These are phyloP conservation scores for Alliaria petiolata DNA, from an alignment of 345 rosid genomes.

Conservation along the genomic window DNA sequence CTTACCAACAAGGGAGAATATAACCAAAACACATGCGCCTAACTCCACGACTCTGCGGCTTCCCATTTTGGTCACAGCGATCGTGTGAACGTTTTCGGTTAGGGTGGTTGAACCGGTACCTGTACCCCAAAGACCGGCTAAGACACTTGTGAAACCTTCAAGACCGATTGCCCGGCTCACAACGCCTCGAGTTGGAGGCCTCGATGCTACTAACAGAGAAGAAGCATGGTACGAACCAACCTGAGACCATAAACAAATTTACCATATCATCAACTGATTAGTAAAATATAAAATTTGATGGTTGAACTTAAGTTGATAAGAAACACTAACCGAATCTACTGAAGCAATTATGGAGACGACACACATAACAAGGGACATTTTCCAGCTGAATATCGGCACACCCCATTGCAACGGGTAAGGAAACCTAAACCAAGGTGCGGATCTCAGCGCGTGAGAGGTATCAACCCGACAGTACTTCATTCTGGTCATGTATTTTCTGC, in stretches of 20 bases:
- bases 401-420: slow-evolving; percentile 99
- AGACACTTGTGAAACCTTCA: slow-evolving; percentile 81
- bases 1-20: slow-evolving; percentile 87
- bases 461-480: slow-evolving; percentile 89
- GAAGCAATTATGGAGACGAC: slow-evolving; percentile 75
- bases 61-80: slow-evolving; percentile 98
- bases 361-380: slow-evolving; percentile 92
- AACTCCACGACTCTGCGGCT: slow-evolving; percentile 91
- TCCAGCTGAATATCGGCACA: slow-evolving; percentile 84
- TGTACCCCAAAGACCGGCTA: slow-evolving; percentile 99
- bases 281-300: background rate
- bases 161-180: slow-evolving; percentile 94
- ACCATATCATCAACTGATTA: background rate
- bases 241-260: slow-evolving; percentile 41
- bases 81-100: slow-evolving; percentile 96
- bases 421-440: slow-evolving; percentile 95
- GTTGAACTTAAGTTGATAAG: background rate
- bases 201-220: slow-evolving; percentile 79
- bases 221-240: slow-evolving; percentile 98
- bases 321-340: slow-evolving; percentile 84
- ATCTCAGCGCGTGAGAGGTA: slow-evolving; percentile 75
- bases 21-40: slow-evolving; percentile 72
- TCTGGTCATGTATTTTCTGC: slow-evolving; percentile 77
- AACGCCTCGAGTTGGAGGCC: slow-evolving; percentile 92
- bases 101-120: slow-evolving; percentile 95